Conservation (phyloP, 2,329 filamentous ascomycete species). For the Arachnopeziza araneosa region DNA sequence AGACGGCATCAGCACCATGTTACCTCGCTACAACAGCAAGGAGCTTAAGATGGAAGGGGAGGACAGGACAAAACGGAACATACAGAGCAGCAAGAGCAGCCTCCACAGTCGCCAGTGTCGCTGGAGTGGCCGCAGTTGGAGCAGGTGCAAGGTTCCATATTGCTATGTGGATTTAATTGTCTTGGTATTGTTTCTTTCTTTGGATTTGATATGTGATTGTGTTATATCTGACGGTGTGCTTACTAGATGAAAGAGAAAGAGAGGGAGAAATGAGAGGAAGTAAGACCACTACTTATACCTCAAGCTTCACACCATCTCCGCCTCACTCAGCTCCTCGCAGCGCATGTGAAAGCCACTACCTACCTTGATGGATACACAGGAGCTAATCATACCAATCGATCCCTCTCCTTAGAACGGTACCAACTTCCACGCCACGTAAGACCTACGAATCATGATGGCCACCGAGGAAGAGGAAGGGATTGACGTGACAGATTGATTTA, state of each 20-base stretch:
- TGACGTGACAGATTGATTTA: no score
- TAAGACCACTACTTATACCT: neutral
- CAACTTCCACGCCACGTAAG: no score
- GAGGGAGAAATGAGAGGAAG: neutral
- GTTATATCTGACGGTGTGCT: neutral
- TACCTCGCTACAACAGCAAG: neutral
- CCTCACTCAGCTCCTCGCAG: neutral
- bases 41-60: neutral
- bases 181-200: neutral
- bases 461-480: no score
- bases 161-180: neutral
- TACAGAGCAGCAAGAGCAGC: slow-evolving; percentile 8
- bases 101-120: neutral
- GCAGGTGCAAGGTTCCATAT: slow-evolving; percentile 1
- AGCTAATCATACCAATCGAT: neutral
- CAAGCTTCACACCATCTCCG: neutral
- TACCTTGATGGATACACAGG: neutral
- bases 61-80: neutral
- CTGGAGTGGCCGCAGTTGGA: neutral
- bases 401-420: no score
- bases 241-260: neutral
- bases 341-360: no score
- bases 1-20: neutral
- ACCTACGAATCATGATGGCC: no score
- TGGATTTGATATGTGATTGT: neutral